Conservation (phyloP, 176 grass and related monocot species). For the Musa acuminata region DNA sequence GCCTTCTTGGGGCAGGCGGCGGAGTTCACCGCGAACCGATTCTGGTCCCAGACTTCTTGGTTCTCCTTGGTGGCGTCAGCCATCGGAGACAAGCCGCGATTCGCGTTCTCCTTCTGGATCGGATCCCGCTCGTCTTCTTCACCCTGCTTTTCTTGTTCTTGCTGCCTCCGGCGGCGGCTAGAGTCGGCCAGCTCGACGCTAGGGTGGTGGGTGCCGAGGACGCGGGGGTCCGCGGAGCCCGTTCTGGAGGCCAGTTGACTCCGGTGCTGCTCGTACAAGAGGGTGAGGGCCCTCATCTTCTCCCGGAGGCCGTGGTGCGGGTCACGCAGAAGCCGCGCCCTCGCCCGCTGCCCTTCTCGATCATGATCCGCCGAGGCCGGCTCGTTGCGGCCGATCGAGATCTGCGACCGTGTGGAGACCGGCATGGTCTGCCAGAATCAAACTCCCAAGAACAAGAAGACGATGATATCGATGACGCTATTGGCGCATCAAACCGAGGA, state of each 20-base stretch:
- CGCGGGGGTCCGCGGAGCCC: constrained; percentile 14
- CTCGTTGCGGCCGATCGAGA: constrained; percentile 20
- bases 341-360: background rate
- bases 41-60: background rate
- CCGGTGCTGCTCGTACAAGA: constrained; percentile 71
- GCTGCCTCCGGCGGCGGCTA: background rate
- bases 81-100: constrained; percentile 26
- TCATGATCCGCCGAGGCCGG: constrained; percentile 10
- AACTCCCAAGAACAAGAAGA: background rate
- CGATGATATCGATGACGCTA: background rate
- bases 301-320: constrained; percentile 70
- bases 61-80: constrained; percentile 30
- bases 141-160: constrained; percentile 23
- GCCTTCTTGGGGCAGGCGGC: constrained; percentile 45
- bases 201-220: constrained; percentile 20
- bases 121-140: constrained; percentile 23
- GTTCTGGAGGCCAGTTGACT: constrained; percentile 28
- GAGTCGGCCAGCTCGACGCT: constrained; percentile 19
- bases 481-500: background rate
- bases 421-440: constrained; percentile 43
- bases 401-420: constrained; percentile 52
- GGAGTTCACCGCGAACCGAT: constrained; percentile 28
- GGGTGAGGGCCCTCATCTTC: constrained; percentile 62
- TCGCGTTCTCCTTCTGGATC: constrained; percentile 11
- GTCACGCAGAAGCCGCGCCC: constrained; percentile 21